Evolutionary conservation across 345 rosid species (phyloP).

Genomic region (Syzygium oleosum): DNA sequence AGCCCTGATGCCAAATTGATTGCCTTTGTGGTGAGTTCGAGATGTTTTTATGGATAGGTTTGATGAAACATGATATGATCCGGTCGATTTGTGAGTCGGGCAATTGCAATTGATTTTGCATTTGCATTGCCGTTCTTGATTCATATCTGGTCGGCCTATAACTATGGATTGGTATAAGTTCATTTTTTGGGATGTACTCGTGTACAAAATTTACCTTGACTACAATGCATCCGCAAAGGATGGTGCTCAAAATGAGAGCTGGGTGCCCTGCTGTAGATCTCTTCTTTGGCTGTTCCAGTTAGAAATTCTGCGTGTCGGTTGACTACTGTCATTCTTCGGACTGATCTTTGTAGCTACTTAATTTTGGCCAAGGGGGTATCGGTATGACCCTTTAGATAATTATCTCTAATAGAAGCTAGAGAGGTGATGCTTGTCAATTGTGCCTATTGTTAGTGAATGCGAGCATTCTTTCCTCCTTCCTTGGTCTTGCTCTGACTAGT

Average conservation of each 20-base stretch:
- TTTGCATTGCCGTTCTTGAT: neutral
- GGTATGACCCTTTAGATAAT: too few species aligned
- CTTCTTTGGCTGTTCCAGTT: neutral
- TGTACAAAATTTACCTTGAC: neutral
- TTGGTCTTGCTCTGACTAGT: neutral
- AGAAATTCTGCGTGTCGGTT: neutral
- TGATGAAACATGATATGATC: neutral
- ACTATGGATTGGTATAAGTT: neutral
- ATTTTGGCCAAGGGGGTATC: too few species aligned
- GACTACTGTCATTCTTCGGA: too few species aligned
- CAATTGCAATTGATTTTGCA: neutral
- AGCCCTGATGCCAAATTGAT: slow-evolving; percentile 81
- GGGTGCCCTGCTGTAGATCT: neutral
- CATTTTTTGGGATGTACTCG: neutral
- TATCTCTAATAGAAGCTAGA: too few species aligned
- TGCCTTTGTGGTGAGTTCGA: slow-evolving; percentile 67
- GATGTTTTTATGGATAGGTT: neutral
- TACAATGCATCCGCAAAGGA: neutral
- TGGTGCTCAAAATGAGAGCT: neutral
- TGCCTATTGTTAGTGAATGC: neutral
- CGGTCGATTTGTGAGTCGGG: neutral
- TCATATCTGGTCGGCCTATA: neutral
- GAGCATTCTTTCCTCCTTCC: neutral
- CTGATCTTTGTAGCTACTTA: too few species aligned
- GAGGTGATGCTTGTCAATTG: neutral